Evolutionary conservation across 768 basidiomycete species (phyloP), one percentile per base, ranked within the genome.

Genomic region (Udeniomyces megalosporus): DNA sequence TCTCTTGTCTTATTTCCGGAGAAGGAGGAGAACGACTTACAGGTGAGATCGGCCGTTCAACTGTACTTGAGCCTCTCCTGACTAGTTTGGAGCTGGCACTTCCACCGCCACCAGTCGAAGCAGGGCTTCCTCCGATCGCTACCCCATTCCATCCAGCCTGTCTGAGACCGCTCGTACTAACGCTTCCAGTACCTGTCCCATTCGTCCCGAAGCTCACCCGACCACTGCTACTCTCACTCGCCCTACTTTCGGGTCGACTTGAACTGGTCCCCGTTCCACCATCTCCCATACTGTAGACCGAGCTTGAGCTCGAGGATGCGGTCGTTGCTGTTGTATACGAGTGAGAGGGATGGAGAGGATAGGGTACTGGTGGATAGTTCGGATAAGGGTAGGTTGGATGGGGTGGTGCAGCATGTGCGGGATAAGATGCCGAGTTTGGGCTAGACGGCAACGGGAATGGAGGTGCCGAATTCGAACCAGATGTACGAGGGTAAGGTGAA

Each of bases 191-290:
- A 14, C 31, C 60, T 11, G 35, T 46, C 51, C 48, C 35, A 14
- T 46, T 38, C 26, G 53, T 48, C 8, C 61, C 61, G 44, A 57
- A 62, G 48, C 61, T 62, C 12, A 62, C 32, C 20, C 61, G 46
- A 11, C 58, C 50, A 20, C 61, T 55, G n/a, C 53, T 56, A 20
- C 56, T 52, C 26, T 26, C 38, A 17, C 32, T 35, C 17, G 24
- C 60, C 32, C 58, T 48, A 35, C 48, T 51, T 4, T n/a, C 47
- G 0, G 58, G 58, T 15, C 58, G 48, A 17, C 34, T 26, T 10
- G 42, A 12, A 11, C 54, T 24, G 15, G 35, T 42, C 26, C 55
- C 42, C 12, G 10, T 29, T 1, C 44, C 55, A 3, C 42, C 60
- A 8, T 35, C 52, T 11, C 45, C 45, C 12, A 46, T 24, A 2